Evolutionary conservation across 768 basidiomycete species (phyloP), one percentile per base, ranked within the genome.

Genomic region (Amyloporia xantha): DNA sequence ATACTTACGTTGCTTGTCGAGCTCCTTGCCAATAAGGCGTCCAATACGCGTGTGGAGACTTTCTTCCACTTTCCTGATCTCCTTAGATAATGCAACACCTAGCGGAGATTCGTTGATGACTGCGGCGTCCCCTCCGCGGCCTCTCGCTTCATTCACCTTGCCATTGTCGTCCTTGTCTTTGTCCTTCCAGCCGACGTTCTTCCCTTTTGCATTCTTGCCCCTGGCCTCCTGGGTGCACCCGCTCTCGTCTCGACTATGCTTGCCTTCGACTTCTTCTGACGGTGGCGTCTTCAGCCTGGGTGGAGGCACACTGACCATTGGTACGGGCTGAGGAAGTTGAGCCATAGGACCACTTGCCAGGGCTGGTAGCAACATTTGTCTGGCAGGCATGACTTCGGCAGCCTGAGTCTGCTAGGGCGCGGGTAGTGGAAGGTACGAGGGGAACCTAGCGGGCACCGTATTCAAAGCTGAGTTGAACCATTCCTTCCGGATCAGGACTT

Each of bases 1-100:
- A 20, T 25, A 71, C 86, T 65, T 55, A 91, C 91, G 82, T 65
- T 92, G 89, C 67, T 85, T 91, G 60, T 92, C 91, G 75, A 93
- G 83, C 66, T 93, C 91, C 68, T 87, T 88, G 30, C 77, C 76
- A 55, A 93, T 82, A 44, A 91, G 68, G 38, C 84, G 79, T n/a
- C 83, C 83, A 50, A 93, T 82, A 41, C 84, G 80, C 33, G 65
- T 80, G 54, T 88, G 84, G 42, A 93, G 65, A 56, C 69, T 89
- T 60, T 89, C 87, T 65, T 93, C 90, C 36, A 86, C 82, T 72
- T 84, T 85, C 63, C 75, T 81, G 55, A 91, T 90, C 66, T 92
- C 90, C 60, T 83, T 80, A 38, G 78, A 72, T 44, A 92, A 69
- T 11, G 77, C 70, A 48, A 78, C 74, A 19, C 77, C 75, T 35